Evolutionary conservation across 2,329 filamentous ascomycete genomes (phyloP), one percentile per base, ranked within the genome.

Genomic region (Aspergillus spinulosporus): DNA sequence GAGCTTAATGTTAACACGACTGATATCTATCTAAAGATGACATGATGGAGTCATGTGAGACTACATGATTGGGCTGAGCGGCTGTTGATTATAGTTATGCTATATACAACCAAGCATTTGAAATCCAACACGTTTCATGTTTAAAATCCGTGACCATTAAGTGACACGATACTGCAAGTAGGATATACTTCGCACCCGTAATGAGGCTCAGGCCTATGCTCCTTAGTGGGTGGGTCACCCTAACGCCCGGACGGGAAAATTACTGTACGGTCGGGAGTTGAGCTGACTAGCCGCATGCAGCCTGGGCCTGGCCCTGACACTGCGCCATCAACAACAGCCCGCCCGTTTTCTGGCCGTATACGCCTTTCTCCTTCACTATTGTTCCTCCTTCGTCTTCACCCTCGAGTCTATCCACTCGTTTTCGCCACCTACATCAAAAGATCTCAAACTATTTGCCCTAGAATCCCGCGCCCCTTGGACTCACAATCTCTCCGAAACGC

Each of bases 1-100:
- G 51, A 54, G 52, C 55, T 50, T 58, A 62, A 66, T 64, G 59
- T 59, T 54, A 60, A 58, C 55, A 63, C 46, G 57, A 62, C 46
- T 48, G 51, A 45, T 59, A 58, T 56, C 37, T 48, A 52, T 62
- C 58, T 47, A 42, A 50, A 55, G 40, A 55, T 53, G 58, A 56
- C 51, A 58, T 54, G 58, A 59, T 55, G n/a, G 31, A 12, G 43
- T 45, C 15, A 28, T 42, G 14, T 7, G 39, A 42, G n/a, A n/a
- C 56, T 53, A 56, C 59, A 56, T 55, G 60, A 53, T 57, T 53
- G 58, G 49, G 54, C 49, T 58, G 58, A 59, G 42, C 43, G 49
- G 43, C 40, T 59, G 47, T 58, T 46, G 37, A 40, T 53, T 14
- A 37, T 43, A 52, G 49, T 44, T 44, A 31, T 45, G 40, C 40